Conservation (phyloP, 208 protist species). For the Leishmania gerbilli region DNA sequence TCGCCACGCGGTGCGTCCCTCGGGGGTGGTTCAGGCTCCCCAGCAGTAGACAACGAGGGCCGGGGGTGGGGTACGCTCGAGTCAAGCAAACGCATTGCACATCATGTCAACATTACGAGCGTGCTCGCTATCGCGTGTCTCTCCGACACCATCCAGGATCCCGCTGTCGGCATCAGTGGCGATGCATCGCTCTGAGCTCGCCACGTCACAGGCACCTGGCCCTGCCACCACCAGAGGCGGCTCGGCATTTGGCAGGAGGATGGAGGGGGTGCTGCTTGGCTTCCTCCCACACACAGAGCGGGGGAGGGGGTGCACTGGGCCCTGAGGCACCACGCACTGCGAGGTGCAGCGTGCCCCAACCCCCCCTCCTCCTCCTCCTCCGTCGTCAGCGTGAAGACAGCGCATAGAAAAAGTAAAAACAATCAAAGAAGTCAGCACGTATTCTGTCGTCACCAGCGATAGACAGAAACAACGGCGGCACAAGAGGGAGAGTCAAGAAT, state of each 20-base stretch:
- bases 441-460: too few relatives aligned
- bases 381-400: not conserved
- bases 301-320: not conserved
- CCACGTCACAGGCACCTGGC: not conserved
- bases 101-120: not conserved
- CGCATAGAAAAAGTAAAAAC: constrained; percentile 6
- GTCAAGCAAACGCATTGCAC: not conserved
- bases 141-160: not conserved
- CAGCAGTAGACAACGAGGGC: not conserved
- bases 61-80: not conserved
- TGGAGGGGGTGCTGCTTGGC: not conserved
- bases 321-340: not conserved
- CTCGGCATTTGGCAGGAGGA: not conserved
- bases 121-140: not conserved
- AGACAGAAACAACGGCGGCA: too few relatives aligned
- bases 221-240: not conserved
- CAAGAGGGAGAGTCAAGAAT: too few relatives aligned
- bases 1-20: not conserved
- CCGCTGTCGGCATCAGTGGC: not conserved
- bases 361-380: not conserved
- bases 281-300: too few relatives aligned
- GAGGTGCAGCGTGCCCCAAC: not conserved
- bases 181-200: not conserved
- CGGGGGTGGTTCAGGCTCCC: not conserved
- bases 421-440: not conserved